Evolutionary conservation across 805 yeast species (phyloP).

Genomic region (Candida jianshihensis): DNA sequence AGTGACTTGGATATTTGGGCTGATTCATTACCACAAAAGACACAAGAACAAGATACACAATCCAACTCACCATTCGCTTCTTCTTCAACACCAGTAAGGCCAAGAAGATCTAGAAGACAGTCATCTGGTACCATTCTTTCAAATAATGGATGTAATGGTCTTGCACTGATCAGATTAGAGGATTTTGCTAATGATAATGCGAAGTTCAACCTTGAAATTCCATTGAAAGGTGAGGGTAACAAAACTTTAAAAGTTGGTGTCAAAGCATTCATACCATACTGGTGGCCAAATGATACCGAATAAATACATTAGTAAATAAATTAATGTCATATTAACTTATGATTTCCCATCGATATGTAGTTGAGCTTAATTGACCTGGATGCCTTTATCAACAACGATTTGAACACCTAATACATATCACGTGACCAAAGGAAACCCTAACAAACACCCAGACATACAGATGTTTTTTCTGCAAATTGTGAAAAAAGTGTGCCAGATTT

Average conservation of each 20-base stretch:
- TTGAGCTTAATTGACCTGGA: no score
- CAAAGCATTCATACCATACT: conserved; percentile 53
- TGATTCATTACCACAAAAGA: conserved; percentile 2
- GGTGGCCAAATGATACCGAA: conserved; percentile 53
- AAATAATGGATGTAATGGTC: conserved; percentile 52
- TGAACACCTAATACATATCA: background rate
- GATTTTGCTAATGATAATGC: conserved; percentile 30
- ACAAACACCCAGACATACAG: background rate
- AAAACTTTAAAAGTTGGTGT: conserved; percentile 31
- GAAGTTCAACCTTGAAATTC: conserved; percentile 24
- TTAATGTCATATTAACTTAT: no score
- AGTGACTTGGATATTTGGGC: conserved; percentile 16
- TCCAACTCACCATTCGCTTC: conserved; percentile 35
- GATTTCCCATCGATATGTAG: no score
- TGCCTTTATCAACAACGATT: no score
- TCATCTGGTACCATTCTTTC: conserved; percentile 57
- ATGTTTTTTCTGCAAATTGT: background rate
- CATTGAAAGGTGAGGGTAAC: conserved; percentile 17
- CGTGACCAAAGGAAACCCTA: background rate
- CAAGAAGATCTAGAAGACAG: conserved; percentile 24
- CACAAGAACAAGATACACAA: conserved; percentile 15
- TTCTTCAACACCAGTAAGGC: background rate
- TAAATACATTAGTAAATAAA: background rate
- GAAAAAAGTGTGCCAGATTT: background rate
- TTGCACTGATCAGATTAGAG: conserved; percentile 51